Evolutionary conservation across 768 basidiomycete species (phyloP), one percentile per base, ranked within the genome.

Genomic region (Naganishia kalamii): DNA sequence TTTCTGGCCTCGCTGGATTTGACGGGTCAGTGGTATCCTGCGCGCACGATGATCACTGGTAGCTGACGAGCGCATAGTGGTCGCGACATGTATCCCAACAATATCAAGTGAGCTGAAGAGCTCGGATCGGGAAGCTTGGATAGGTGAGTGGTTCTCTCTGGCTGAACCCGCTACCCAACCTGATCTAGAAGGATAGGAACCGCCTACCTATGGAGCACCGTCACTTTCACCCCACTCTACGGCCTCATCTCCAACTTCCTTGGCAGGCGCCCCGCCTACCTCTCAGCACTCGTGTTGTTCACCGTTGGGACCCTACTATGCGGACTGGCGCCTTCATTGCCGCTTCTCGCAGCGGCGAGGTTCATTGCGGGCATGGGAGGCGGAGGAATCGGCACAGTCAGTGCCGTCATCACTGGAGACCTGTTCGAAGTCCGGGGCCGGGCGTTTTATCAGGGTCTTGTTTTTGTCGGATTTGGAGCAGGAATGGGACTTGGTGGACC

Each of bases 281-380:
- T 94, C 66, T 79, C 90, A 51, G 92, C 87, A 13, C 78, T 93
- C 64, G 81, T 84, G 68, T 81, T 96, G 64, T 94, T 96, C 81
- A 88, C 90, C 15, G 81, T 84, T 66, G 93, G 93, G 23, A 97
- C 92, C 1, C 81, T 90, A 44, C 81, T 87, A 17, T 97, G 92
- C 73, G 93, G 89, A 1, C 70, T 92, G 43, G 92, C 90, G 44
- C 85, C 87, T 10, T 88, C 87, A 5, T 92, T 96, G 92, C 82
- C 84, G 67, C 75, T 82, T 13, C 83, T 94, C 61, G 90, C 93
- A 66, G 82, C 83, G 49, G 89, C 88, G 7, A 44, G 67, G 15
- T 68, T 68, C 49, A 44, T 68, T 15, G 67, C 67, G 19, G 67
- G 67, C 17, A 65, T 65, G 63, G 67, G 67, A 15, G 67, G 67